These are phyloP conservation scores for Nicotiana rustica DNA, from an alignment of 305 asterid genomes.

Conservation along the genomic window DNA sequence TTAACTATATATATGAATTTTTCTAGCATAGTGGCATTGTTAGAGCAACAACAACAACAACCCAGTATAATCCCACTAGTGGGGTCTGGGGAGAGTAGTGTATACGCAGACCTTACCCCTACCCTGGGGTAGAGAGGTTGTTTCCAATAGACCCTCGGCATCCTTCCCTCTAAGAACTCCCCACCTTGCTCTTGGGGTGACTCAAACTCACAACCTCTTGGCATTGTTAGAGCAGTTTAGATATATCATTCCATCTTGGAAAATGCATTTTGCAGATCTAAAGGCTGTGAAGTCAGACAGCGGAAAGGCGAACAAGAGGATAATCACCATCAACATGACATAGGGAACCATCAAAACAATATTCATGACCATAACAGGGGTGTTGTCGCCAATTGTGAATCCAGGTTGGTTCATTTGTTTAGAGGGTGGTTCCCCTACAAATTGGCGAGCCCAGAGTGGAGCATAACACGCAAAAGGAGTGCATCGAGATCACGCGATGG, in stretches of 20 bases:
- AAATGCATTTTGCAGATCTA: constrained; percentile 47
- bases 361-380: constrained; percentile 35
- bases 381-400: constrained; percentile 39
- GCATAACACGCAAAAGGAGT: constrained; percentile 42
- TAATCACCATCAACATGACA: neutral
- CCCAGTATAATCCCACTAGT: too few species aligned
- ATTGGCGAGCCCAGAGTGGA: constrained; percentile 46
- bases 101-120: too few species aligned
- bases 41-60: neutral
- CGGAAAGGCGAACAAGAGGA: constrained; percentile 39
- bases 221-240: neutral
- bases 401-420: constrained; percentile 51
- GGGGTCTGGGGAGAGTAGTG: too few species aligned
- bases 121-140: too few species aligned
- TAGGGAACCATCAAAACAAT: neutral
- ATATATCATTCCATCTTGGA: neutral
- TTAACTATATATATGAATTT: neutral
- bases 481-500: constrained; percentile 37
- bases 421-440: constrained; percentile 67
- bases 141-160: too few species aligned
- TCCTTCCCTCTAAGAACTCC: too few species aligned
- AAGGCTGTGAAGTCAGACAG: constrained; percentile 40
- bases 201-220: too few species aligned
- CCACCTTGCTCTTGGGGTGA: too few species aligned
- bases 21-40: neutral